Evolutionary conservation across 306 rosid species (phyloP).

Genomic region (Nissolia schottii): DNA sequence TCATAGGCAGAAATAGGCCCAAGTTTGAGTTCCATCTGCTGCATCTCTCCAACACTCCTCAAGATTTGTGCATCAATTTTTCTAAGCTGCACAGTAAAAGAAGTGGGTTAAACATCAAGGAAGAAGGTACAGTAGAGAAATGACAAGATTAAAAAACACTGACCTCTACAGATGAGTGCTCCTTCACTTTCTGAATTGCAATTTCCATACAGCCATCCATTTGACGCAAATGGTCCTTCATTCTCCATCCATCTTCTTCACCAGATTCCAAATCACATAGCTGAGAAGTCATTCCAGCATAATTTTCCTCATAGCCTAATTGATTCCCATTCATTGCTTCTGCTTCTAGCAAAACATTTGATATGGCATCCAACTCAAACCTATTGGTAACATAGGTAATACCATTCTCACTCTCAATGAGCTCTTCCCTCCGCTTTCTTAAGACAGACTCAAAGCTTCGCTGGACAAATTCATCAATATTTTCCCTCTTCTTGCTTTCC

Average conservation of each 20-base stretch:
- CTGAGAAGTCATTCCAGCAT: conserved; percentile 60
- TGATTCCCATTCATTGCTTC: conserved; percentile 64
- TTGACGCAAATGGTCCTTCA: conserved; percentile 70
- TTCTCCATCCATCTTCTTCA: conserved; percentile 84
- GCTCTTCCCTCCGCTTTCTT: conserved; percentile 76
- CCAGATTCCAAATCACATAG: conserved; percentile 84
- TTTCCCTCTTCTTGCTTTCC: conserved; percentile 78
- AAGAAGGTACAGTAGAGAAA: conserved; percentile 13
- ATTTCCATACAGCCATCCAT: conserved; percentile 73
- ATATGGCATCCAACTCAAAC: conserved; percentile 68
- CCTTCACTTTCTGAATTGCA: conserved; percentile 85
- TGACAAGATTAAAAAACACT: conserved; percentile 27
- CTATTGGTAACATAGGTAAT: conserved; percentile 42
- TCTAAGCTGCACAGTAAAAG: conserved; percentile 68
- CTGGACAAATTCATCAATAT: conserved; percentile 52
- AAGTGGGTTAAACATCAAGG: conserved; percentile 29
- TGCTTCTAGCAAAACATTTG: conserved; percentile 79
- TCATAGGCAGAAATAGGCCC: conserved; percentile 75
- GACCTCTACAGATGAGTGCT: conserved; percentile 79
- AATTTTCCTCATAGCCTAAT: conserved; percentile 64
- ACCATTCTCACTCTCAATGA: conserved; percentile 65
- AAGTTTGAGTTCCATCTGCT: conserved; percentile 78
- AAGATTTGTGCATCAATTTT: conserved; percentile 74
- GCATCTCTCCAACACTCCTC: conserved; percentile 73
- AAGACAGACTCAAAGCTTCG: conserved; percentile 70